Evolutionary conservation across 345 rosid genomes (phyloP).

Genomic region (Balakata baccata): DNA sequence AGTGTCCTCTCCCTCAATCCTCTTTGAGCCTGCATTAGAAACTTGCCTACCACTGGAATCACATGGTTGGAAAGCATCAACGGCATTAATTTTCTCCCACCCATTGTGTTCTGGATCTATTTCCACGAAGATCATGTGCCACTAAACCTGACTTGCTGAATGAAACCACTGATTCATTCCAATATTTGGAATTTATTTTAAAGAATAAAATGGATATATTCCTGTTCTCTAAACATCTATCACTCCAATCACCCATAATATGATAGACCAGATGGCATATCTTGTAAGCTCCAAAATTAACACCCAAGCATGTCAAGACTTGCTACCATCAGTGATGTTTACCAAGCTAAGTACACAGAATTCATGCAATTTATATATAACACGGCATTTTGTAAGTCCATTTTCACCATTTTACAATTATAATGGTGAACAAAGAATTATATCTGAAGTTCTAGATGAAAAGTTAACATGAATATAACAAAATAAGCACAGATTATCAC

Average conservation of each 20-base stretch:
- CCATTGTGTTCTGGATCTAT: neutral
- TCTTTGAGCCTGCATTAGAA: neutral
- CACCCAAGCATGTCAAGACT: slow-evolving; percentile 3
- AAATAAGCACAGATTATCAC: slow-evolving; percentile 32
- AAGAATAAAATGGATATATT: neutral
- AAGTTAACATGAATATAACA: neutral
- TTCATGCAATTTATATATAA: too few species aligned
- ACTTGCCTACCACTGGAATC: neutral
- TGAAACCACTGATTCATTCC: neutral
- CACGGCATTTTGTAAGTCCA: neutral
- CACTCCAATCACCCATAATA: neutral
- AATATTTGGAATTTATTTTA: neutral
- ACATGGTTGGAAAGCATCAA: neutral
- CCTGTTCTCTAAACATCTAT: neutral
- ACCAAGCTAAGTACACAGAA: too few species aligned
- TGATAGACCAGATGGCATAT: neutral
- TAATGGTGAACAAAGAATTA: neutral
- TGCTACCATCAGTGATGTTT: neutral
- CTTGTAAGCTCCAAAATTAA: neutral
- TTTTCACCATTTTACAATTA: neutral
- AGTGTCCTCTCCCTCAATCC: neutral
- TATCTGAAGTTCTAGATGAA: slow-evolving; percentile 1
- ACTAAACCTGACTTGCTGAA: neutral
- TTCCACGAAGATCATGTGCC: neutral
- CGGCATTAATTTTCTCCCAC: neutral